Conservation (phyloP, 75 land plant genomes). For the Picea glauca region DNA sequence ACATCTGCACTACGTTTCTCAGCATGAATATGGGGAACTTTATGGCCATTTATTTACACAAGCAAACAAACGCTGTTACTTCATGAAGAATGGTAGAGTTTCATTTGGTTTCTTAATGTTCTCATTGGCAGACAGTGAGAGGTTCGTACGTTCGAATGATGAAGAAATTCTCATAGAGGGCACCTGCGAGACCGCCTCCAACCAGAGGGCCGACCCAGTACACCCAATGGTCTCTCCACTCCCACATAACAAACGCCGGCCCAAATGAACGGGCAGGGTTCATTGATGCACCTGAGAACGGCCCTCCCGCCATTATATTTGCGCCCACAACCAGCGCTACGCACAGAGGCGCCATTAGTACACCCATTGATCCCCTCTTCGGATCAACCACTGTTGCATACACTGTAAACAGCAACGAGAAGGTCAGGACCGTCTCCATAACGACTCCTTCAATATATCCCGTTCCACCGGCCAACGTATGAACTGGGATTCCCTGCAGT, state of each 20-base stretch:
- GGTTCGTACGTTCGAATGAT: too few species aligned
- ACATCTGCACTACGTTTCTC: too few species aligned
- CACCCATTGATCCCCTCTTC: slow-evolving; percentile 39
- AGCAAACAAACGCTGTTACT: too few species aligned
- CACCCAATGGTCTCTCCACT: slow-evolving; percentile 93
- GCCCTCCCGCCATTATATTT: slow-evolving; percentile 73
- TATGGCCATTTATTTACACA: too few species aligned
- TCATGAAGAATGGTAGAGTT: too few species aligned
- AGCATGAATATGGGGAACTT: too few species aligned
- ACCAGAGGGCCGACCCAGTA: slow-evolving; percentile 97
- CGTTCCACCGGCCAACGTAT: slow-evolving; percentile 52
- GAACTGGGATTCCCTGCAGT: slow-evolving; percentile 54
- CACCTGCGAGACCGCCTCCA: slow-evolving; percentile 87
- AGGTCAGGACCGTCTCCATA: slow-evolving; percentile 70
- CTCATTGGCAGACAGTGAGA: too few species aligned
- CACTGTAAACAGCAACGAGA: slow-evolving; percentile 68
- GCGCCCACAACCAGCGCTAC: slow-evolving; percentile 74
- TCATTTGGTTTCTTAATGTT: too few species aligned
- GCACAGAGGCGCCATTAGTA: slow-evolving; percentile 45
- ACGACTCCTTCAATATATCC: slow-evolving; percentile 38
- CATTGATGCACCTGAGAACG: slow-evolving; percentile 90
- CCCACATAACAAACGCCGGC: slow-evolving; percentile 61
- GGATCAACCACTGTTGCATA: slow-evolving; percentile 73
- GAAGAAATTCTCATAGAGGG: slow-evolving; percentile 50
- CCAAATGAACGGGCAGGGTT: slow-evolving; percentile 95